A percentile compares a stretch with the other conserved stretches of the same genome.
Evolutionary conservation across 768 basidiomycete species (phyloP).

Genomic region (Sporobolomyces phaffii): DNA sequence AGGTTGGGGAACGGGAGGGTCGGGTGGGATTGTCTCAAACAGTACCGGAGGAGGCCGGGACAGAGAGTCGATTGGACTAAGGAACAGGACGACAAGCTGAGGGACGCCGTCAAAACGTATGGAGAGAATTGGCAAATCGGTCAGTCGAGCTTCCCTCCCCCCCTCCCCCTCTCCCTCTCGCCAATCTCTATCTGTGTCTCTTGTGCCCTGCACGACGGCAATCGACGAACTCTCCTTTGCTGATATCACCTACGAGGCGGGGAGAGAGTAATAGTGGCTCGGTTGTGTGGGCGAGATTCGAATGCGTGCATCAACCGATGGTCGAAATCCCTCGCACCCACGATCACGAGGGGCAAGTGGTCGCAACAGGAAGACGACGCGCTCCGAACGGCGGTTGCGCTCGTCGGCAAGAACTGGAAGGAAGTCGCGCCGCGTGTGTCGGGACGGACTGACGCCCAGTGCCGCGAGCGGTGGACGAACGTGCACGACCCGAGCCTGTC

Average conservation of each 20-base stretch:
- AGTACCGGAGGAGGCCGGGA: not conserved
- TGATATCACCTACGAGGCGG: no score
- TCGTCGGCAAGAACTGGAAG: slow-evolving; percentile 21
- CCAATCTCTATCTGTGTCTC: no score
- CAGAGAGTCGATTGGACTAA: slow-evolving; percentile 10
- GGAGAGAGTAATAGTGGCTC: slow-evolving; percentile 26
- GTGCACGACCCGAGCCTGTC: slow-evolving; percentile 11
- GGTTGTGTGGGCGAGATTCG: not conserved
- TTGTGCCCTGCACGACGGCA: no score
- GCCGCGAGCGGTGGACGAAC: slow-evolving; percentile 38
- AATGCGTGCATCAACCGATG: slow-evolving; percentile 31
- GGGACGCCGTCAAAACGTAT: slow-evolving; percentile 8
- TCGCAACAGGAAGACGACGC: slow-evolving; percentile 21
- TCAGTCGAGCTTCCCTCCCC: not conserved
- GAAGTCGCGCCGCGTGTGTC: not conserved
- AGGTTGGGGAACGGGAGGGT: slow-evolving; percentile 21
- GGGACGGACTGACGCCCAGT: slow-evolving; percentile 36
- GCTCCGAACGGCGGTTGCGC: slow-evolving; percentile 9
- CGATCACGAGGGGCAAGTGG: slow-evolving; percentile 29
- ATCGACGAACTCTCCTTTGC: no score
- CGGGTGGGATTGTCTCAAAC: slow-evolving; percentile 12
- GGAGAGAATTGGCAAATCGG: slow-evolving; percentile 36
- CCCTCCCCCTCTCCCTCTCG: not conserved
- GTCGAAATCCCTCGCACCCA: slow-evolving; percentile 19
- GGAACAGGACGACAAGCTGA: slow-evolving; percentile 20